Base-by-base conservation (phyloP, 2,329 filamentous ascomycete species). In the Fusarium sp. region DNA sequence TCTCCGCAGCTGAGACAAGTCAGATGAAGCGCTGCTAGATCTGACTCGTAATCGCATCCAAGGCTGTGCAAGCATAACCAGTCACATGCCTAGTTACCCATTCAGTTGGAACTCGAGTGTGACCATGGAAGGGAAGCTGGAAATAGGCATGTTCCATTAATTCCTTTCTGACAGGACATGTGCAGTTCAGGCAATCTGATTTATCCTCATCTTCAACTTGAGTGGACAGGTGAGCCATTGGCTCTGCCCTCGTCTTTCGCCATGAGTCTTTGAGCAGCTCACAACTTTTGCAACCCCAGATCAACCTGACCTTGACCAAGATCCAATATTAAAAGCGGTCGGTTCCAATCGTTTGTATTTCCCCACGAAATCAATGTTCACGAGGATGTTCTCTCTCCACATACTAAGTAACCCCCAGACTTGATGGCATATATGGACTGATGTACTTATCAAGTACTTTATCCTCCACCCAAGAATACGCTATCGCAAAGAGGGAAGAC, bases 81-180 rank as follows among this genome's bases (percentile, higher is more conserved):
- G 72, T 73, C 72, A 74, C 72, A 74, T 75, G 72, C 44, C 36
- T 54, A 22, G 7, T 72, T 75, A 38, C 64, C 57, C 52, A 49
- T 74, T 69, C 60, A 66, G 72, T 75, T 49, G 42, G 33, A 33
- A 48, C 31, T 47, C 13, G 58, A 70, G 59, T 52, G 66, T 71
- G 62, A 69, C 56, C 55, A 6, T 49, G n/a, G 20, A 24, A 24
- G 54, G 39, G 59, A 55, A 65, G 52, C 48, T 63, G 57, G 72
- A 35, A 73, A 73, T 66, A 73, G 69, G 48, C 48, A 66, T 39
- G 63, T 56, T 73, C 26, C 26, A 35, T 33, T 48, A 47, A 51
- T 72, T 69, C 45, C 64, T 39, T 75, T 28, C 41, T 72, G 55
- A 49, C 69, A 60, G 33, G 57, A 68, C n/a, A 49, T 31, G 14